Evolutionary conservation across 495 filamentous ascomycete genomes (phyloP), one percentile per base, ranked within the genome.

Genomic region (Penicillium waksmanii): DNA sequence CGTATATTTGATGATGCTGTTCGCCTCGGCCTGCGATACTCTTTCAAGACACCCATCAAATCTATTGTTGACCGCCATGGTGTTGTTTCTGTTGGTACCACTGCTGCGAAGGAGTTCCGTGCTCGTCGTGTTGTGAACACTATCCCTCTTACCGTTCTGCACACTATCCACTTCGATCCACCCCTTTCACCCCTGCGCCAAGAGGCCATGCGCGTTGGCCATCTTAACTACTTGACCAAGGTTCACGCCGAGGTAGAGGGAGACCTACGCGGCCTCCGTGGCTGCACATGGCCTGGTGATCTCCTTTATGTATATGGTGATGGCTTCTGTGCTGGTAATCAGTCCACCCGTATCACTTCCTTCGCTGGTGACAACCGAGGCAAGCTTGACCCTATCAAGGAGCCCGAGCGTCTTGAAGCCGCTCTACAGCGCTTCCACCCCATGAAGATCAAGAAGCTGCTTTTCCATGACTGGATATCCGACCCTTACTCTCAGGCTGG

Each of bases 391-490:
- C 53, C 53, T 19, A 11, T n/a, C 9, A 56, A 35, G 10, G 43
- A 56, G 25, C 53, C 43, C 17, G 53, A 56, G 33, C 12, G 27
- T 8, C 17, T 56, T 12, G 27, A 33, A 4, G n/a, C 23, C 19
- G 69, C 53, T 58, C 69, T 18, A 23, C 51, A 13, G 49, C 56
- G 43, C 44, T 73, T 70, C 27, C 55, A 64, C 5, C 55, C 63
- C 38, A 61, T 53, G 18, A 54, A 57, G 1, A 55, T 66, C 3
- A 58, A 65, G 23, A 62, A 61, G 3, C 59, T 63, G 46, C 62
- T 57, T 0, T 71, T 65, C 2, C 66, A 75, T 23, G 63, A 76
- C 49, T 76, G 70, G 73, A 59, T 64, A 33, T 65, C 66, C 34
- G 69, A 75, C 40, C 60, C 58, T 3, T 75, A 60, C 51, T 18